These are phyloP conservation scores for Spathaspora jeffriesii DNA, from an alignment of 1,139 yeast genomes.

Conservation along the genomic window DNA sequence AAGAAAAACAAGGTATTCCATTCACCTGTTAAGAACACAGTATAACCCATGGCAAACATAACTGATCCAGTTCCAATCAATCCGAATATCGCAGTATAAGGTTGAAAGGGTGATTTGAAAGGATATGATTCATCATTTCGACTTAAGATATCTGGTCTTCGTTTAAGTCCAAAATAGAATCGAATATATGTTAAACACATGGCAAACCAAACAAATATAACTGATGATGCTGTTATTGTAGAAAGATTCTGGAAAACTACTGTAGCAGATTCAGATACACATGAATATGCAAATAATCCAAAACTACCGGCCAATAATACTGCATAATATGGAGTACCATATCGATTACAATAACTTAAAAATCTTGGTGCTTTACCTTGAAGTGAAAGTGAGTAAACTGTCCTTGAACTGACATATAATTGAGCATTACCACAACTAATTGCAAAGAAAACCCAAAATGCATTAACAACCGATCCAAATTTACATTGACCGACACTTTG, in stretches of 20 bases:
- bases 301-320: constrained; percentile 63
- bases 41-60: constrained; percentile 68
- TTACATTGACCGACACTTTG: constrained; percentile 68
- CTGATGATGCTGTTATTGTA: constrained; percentile 67
- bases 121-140: constrained; percentile 73
- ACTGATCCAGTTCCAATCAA: constrained; percentile 55
- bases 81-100: constrained; percentile 72
- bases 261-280: constrained; percentile 60
- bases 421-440: constrained; percentile 78
- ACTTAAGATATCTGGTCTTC: constrained; percentile 65
- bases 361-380: constrained; percentile 68
- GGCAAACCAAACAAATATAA: constrained; percentile 78
- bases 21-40: constrained; percentile 57
- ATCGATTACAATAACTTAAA: constrained; percentile 58
- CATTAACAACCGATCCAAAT: constrained; percentile 63
- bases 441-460: constrained; percentile 71
- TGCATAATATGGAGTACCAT: constrained; percentile 75
- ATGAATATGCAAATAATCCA: constrained; percentile 60
- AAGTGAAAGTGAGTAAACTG: constrained; percentile 71
- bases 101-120: constrained; percentile 75
- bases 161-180: constrained; percentile 66
- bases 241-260: constrained; percentile 68
- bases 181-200: constrained; percentile 75
- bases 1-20: constrained; percentile 70
- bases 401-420: constrained; percentile 76